phyloP scores from a whole-genome alignment of 371 early-diverging fungal genomes.

The Mucor plumbeus region DNA sequence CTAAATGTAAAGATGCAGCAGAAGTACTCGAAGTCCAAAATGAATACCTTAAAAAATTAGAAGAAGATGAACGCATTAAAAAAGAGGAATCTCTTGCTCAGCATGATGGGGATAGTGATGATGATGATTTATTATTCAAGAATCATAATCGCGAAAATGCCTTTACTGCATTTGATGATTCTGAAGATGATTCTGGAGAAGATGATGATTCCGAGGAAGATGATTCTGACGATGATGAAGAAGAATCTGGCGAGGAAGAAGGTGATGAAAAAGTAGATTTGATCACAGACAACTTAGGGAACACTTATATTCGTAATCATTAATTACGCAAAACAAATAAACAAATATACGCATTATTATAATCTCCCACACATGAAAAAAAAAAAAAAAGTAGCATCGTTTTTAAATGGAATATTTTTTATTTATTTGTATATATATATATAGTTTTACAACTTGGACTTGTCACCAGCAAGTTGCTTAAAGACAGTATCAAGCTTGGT shows the following conservation, averaged over 20 bases:
- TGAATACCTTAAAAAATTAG: constrained; percentile 73
- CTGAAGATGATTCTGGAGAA: constrained; percentile 39
- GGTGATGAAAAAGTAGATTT: constrained; percentile 8
- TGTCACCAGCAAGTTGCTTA: constrained; percentile 48
- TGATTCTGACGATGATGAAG: constrained; percentile 10
- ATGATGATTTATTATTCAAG: constrained; percentile 58
- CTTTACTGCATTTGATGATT: constrained; percentile 45
- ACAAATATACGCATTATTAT: background rate
- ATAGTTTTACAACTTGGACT: constrained; percentile 58
- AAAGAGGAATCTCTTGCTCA: constrained; percentile 18
- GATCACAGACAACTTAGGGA: constrained; percentile 25
- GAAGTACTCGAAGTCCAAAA: constrained; percentile 88
- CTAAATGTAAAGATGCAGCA: constrained; percentile 82
- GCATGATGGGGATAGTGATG: constrained; percentile 38
- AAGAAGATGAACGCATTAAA: constrained; percentile 50
- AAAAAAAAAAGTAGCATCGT: background rate
- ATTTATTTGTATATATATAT: constrained; percentile 1
- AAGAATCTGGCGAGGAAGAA: background rate
- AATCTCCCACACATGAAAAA: background rate
- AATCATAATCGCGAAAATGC: constrained; percentile 60
- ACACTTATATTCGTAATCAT: constrained; percentile 20
- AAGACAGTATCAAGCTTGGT: constrained; percentile 77
- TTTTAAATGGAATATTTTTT: background rate
- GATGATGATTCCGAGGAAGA: constrained; percentile 28
- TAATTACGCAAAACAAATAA: constrained; percentile 11